Conservation (phyloP, 2,329 filamentous ascomycete species). For the Cladophialophora immunda region DNA sequence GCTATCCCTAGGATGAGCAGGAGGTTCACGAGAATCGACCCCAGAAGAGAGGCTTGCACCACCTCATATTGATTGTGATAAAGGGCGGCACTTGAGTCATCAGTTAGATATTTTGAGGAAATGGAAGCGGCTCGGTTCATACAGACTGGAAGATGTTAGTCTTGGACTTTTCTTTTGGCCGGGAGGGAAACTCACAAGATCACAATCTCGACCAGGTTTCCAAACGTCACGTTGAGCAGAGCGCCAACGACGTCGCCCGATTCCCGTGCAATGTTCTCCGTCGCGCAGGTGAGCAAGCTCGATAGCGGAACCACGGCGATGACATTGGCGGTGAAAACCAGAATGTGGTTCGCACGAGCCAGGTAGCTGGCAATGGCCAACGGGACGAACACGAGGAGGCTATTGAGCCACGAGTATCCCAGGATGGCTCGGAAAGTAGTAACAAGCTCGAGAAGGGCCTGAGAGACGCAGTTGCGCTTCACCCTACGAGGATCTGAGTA, state of each 20-base stretch:
- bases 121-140: background rate
- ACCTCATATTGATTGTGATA: conserved; percentile 77
- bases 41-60: conserved; percentile 95
- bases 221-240: conserved; percentile 87
- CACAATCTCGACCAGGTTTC: conserved; percentile 47
- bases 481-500: background rate
- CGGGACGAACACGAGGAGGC: conserved; percentile 31
- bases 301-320: conserved; percentile 89
- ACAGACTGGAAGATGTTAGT: conserved; percentile 14
- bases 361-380: conserved; percentile 70
- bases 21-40: conserved; percentile 92
- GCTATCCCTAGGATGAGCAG: conserved; percentile 86
- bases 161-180: background rate
- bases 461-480: conserved; percentile 10
- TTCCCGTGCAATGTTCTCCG: conserved; percentile 77
- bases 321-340: conserved; percentile 87
- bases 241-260: conserved; percentile 87
- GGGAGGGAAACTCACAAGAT: conserved; percentile 23
- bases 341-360: conserved; percentile 64
- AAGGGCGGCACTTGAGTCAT: conserved; percentile 72
- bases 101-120: background rate
- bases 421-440: conserved; percentile 2
- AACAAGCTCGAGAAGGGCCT: background rate
- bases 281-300: conserved; percentile 85
- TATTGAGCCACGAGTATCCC: conserved; percentile 66